Evolutionary conservation across 768 basidiomycete species (phyloP), one percentile per base, ranked within the genome.

Genomic region (Podaxis rugospora): DNA sequence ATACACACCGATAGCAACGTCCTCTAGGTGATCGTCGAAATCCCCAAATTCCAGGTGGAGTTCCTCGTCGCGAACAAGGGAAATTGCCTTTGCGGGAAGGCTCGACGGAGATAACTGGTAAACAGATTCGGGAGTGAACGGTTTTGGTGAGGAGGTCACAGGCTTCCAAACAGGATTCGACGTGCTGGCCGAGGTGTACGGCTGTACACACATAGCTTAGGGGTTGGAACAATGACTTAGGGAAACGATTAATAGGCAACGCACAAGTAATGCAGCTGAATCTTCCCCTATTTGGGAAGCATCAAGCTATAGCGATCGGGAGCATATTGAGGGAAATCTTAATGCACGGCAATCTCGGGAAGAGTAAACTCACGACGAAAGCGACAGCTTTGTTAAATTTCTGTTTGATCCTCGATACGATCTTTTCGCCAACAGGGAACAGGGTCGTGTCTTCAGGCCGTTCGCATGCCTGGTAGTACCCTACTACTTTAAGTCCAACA

Each of bases 1-100:
- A 27, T 68, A 63, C 39, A 54, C 42, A 80, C 82, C 81, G 60
- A 84, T 81, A 4, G 76, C 81, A 51, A 86, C 85, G 70, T 91
- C 85, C 72, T 91, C 91, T 50, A 92, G 71, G 72, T 92, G 88
- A 65, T 92, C 91, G 61, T 93, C 91, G 63, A 92, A 92, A 70
- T 93, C 91, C 3, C 86, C 87, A 60, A 93, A 86, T 51, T 79
- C 75, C 60, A 78, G 73, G 59, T 88, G 85, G 55, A 78, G 70
- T n/a, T 74, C 75, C 44, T 74, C 68, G 47, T 85, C 79, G 40
- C 75, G 77, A 14, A 88, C 83, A 1, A 84, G 73, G 3, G 70
- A 65, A 13, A 83, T 68, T 1, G 87, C 84, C 10, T 75, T 77
- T 4, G 68, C 63, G 0, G 87, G 84, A 3, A 80, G 66, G 36